phyloP scores from a whole-genome alignment of 2,329 filamentous ascomycete genomes.

The Polytolypa hystricis region DNA sequence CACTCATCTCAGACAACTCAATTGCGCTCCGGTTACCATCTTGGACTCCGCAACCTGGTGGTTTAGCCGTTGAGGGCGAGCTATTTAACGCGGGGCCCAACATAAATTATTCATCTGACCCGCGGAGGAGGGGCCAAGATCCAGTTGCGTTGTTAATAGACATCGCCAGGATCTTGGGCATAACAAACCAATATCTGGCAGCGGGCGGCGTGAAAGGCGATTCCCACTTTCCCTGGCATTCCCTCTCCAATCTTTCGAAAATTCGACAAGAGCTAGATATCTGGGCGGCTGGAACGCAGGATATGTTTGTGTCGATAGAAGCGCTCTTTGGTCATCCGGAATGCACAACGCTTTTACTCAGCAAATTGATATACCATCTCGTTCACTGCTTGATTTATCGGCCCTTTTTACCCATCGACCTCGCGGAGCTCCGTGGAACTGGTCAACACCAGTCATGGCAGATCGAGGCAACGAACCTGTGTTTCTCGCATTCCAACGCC shows the following conservation, averaged over 20 bases:
- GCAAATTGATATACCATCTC: slow-evolving; percentile 78
- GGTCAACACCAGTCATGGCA: slow-evolving; percentile 88
- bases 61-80: slow-evolving; percentile 60
- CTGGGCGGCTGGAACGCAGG: slow-evolving; percentile 72
- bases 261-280: slow-evolving; percentile 75
- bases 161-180: slow-evolving; percentile 69
- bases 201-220: slow-evolving; percentile 80
- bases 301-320: slow-evolving; percentile 65
- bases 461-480: slow-evolving; percentile 80
- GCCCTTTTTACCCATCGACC: slow-evolving; percentile 74
- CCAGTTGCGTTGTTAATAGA: slow-evolving; percentile 74
- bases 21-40: slow-evolving; percentile 66
- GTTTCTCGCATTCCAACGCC: slow-evolving; percentile 76
- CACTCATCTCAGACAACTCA: slow-evolving; percentile 66
- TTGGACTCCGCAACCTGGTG: slow-evolving; percentile 53
- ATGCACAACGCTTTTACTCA: slow-evolving; percentile 66
- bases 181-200: slow-evolving; percentile 73
- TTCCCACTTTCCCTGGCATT: slow-evolving; percentile 84
- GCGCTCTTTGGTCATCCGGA: slow-evolving; percentile 66
- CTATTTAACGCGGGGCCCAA: slow-evolving; percentile 73
- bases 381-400: slow-evolving; percentile 80
- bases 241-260: slow-evolving; percentile 72
- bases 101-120: slow-evolving; percentile 58
- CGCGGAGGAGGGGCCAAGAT: slow-evolving; percentile 60
- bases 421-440: slow-evolving; percentile 66